Evolutionary conservation across 1,139 yeast genomes (phyloP).

Genomic region (Taphrina betulina): DNA sequence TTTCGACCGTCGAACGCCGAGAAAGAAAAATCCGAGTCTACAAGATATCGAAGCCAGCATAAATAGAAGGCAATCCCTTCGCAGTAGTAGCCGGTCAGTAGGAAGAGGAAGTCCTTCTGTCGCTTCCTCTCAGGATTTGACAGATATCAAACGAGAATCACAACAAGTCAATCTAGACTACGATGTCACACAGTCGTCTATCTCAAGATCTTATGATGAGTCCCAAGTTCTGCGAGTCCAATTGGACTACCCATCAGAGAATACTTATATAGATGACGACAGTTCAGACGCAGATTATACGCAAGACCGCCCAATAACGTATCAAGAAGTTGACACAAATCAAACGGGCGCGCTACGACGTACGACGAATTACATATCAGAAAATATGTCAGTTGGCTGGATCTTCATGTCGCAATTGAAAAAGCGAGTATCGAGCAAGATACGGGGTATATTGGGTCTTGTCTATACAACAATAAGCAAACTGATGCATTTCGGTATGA

Average conservation of each 20-base stretch:
- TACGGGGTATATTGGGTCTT: no score
- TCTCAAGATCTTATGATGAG: neutral
- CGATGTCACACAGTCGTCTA: conserved; percentile 24
- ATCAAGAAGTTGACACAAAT: no score
- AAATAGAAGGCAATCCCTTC: conserved; percentile 16
- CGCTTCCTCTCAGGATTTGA: neutral
- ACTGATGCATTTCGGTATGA: no score
- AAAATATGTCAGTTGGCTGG: no score
- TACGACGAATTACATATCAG: no score
- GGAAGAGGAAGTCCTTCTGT: conserved; percentile 8
- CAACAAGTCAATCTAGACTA: conserved; percentile 10
- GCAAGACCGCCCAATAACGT: no score
- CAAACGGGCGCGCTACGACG: no score
- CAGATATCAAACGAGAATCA: neutral
- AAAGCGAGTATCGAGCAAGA: no score
- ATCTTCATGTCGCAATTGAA: no score
- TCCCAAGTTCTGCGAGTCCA: neutral
- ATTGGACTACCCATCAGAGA: conserved; percentile 1
- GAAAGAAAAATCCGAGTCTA: neutral
- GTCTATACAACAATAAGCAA: no score
- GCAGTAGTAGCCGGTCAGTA: conserved; percentile 16
- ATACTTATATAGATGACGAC: neutral
- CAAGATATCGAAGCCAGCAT: conserved; percentile 26
- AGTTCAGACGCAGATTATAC: neutral
- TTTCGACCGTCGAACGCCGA: neutral